Base-by-base conservation (phyloP, 306 rosid genomes). In the Castanea mollissima region DNA sequence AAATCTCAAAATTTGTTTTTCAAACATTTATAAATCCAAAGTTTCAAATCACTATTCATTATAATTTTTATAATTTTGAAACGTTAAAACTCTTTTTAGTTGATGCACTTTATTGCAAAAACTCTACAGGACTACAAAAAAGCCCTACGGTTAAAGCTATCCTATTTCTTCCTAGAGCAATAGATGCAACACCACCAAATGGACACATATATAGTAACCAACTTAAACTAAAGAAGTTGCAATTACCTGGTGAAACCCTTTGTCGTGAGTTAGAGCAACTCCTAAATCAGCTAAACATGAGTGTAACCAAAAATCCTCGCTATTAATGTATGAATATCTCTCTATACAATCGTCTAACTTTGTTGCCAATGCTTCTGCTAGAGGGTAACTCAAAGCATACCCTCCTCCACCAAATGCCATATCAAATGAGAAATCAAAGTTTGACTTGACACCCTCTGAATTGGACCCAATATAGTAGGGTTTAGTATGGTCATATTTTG, bases 341-440 rank as follows among this genome's bases (percentile, higher is more conserved):
- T 80, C 82, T 21, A 86, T 72, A 67, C 90, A 86, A 14, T 35
- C 77, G 49, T 86, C 90, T 32, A 82, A 52, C 38, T 57, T 78
- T 1, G 72, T 25, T 5, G 75, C 82, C 16, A 86, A 8, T 27
- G 75, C 51, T 3, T 79, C 75, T 25, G 52, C 81, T 4, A 89
- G 73, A 8, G 88, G 87, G 52, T 84, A 82, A 52, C 90, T 89
- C 86, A 86, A 56, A 62, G 90, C 92, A 82, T 72, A 80, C 6
- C 87, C 87, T 1, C 77, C 92, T 20, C 92, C 92, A 16, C 92
- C 87, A 69, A 71, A 86, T 0, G 86, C 92, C 92, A 89, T 86
- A 1, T 78, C 85, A 59, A 82, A 84, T 0, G 87, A 69, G 58
- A 82, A 78, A 23, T 76, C 87, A 5, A n/a, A 73, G 55, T 85